These are phyloP conservation scores for Pseudogymnoascus sp. DNA, from an alignment of 2,329 filamentous ascomycete genomes.

Conservation along the genomic window DNA sequence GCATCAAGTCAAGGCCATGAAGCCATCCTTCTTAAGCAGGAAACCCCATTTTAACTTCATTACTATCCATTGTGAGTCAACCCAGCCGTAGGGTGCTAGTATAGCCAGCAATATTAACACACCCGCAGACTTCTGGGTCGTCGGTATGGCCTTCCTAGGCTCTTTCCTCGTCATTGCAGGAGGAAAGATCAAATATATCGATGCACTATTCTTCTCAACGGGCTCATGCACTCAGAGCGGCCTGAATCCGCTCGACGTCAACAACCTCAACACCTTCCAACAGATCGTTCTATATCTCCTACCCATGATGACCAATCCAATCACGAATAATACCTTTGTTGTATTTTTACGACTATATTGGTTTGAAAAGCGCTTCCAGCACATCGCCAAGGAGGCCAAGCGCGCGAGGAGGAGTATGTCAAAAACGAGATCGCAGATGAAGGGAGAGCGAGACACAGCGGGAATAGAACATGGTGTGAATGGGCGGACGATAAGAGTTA, in stretches of 20 bases:
- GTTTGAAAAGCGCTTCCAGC: conserved; percentile 94
- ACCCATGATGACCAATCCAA: conserved; percentile 69
- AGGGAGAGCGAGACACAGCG: conserved; percentile 32
- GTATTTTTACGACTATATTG: conserved; percentile 92
- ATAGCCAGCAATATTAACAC: conserved; percentile 10
- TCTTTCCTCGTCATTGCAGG: conserved; percentile 68
- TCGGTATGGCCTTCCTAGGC: conserved; percentile 60
- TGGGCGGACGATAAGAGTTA: conserved; percentile 55
- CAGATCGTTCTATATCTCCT: conserved; percentile 65
- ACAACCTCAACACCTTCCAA: conserved; percentile 59
- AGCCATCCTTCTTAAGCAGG: conserved; percentile 49
- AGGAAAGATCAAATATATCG: conserved; percentile 64
- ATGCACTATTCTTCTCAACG: conserved; percentile 80
- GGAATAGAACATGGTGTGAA: conserved; percentile 50
- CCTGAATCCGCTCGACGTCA: conserved; percentile 70
- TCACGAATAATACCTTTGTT: conserved; percentile 74
- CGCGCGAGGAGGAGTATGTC: conserved; percentile 54
- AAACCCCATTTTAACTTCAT: conserved; percentile 74
- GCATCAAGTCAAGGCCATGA: conserved; percentile 40
- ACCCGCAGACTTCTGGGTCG: conserved; percentile 64
- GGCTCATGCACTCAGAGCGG: conserved; percentile 88
- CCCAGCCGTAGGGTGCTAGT: neutral
- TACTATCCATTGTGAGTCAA: conserved; percentile 60
- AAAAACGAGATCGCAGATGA: conserved; percentile 39
- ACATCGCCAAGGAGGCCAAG: conserved; percentile 66